Conservation (phyloP, 495 filamentous ascomycete genomes). For the Daldinia concentrica region DNA sequence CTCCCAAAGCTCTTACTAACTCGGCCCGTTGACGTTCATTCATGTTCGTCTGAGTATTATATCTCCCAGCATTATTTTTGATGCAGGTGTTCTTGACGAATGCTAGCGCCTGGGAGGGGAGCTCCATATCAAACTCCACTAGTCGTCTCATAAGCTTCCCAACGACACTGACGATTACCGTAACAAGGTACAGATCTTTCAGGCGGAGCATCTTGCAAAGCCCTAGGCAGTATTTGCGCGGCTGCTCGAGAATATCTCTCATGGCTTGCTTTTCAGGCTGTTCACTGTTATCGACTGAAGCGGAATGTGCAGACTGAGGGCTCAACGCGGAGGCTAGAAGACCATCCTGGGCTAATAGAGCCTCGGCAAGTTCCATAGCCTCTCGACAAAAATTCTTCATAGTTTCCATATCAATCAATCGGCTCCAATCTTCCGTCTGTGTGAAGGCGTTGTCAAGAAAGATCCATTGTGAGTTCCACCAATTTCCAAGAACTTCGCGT, state of each 20-base stretch:
- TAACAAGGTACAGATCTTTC: slow-evolving; percentile 82
- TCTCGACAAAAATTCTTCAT: slow-evolving; percentile 95
- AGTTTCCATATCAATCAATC: slow-evolving; percentile 69
- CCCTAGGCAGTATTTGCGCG: slow-evolving; percentile 68
- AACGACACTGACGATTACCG: slow-evolving; percentile 70
- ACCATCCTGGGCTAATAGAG: slow-evolving; percentile 81
- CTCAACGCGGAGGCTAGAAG: slow-evolving; percentile 75
- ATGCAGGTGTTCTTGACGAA: slow-evolving; percentile 68
- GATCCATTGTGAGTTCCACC: slow-evolving; percentile 87
- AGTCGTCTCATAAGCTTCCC: slow-evolving; percentile 75
- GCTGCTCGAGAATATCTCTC: slow-evolving; percentile 67
- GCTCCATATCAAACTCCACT: slow-evolving; percentile 71
- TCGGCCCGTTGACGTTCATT: slow-evolving; percentile 81
- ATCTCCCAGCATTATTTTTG: slow-evolving; percentile 47
- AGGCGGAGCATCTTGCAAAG: slow-evolving; percentile 86
- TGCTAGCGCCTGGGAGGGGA: slow-evolving; percentile 66
- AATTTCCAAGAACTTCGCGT: slow-evolving; percentile 68
- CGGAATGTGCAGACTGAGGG: slow-evolving; percentile 52
- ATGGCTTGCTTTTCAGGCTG: slow-evolving; percentile 53
- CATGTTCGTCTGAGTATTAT: slow-evolving; percentile 73
- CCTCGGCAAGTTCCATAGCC: slow-evolving; percentile 90
- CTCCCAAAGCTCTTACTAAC: slow-evolving; percentile 78
- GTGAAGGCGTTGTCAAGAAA: slow-evolving; percentile 81
- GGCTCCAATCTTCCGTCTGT: slow-evolving; percentile 81
- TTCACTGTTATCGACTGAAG: slow-evolving; percentile 53